Base-by-base conservation (phyloP, 2,329 filamentous ascomycete genomes). In the Triangularia setosa region DNA sequence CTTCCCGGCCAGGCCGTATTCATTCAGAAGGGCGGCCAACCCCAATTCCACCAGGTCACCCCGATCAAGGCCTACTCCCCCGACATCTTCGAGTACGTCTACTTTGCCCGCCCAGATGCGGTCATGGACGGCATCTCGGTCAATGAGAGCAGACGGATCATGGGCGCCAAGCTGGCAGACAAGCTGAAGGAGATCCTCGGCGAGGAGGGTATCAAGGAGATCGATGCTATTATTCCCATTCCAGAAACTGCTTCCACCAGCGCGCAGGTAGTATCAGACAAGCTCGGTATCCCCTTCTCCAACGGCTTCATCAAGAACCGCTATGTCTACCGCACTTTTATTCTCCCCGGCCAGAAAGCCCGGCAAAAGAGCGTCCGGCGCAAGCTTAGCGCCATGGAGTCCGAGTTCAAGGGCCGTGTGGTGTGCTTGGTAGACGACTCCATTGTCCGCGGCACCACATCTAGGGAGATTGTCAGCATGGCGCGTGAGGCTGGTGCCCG, bases 261-360 rank as follows among this genome's bases (percentile, higher is more conserved):
- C 1, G 92, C 93, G 2, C 86, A 90, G 8, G 87, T 85, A 57
- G 84, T 96, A 25, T 89, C 92, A n/a, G 85, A 88, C 72, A 83
- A 86, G 48, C 83, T 97, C 18, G 84, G 87, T 69, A 93, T 92
- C 75, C 90, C 90, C 1, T 92, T 90, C 72, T 89, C 85, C 64
- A 90, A 91, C 73, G 93, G 88, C 2, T 94, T 96, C 71, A 88
- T 96, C 68, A 96, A 95, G 83, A 96, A 96, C 77, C 85, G 91
- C 60, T 96, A 96, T 75, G 90, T 96, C 65, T 93, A 92, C 82
- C 86, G 92, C 58, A 96, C 92, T 0, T 95, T 74, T 67, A 73
- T 75, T 68, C 90, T 78, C 65, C 81, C 93, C 1, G 90, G 90
- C 27, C 93, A 97, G 76, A 87, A 87, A 70, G 85, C 88, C 18